Conservation (phyloP, 2,329 filamentous ascomycete genomes). For the Pseudocercospora fijiensis region DNA sequence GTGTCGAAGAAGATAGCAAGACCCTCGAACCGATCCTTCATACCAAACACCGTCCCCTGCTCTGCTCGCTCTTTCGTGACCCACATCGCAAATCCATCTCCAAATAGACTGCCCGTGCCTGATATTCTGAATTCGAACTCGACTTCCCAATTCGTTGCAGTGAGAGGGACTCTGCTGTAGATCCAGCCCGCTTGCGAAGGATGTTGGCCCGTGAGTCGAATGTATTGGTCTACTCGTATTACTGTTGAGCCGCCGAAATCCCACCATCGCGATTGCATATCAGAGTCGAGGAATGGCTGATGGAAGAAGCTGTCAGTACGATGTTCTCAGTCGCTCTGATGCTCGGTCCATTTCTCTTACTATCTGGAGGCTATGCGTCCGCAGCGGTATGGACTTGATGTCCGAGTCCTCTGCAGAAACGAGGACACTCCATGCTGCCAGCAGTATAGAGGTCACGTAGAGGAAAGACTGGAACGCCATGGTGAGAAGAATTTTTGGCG, state of each 20-base stretch:
- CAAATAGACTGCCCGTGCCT: constrained; percentile 84
- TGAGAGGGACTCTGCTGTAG: constrained; percentile 89
- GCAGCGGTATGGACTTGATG: constrained; percentile 38
- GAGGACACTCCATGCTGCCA: constrained; percentile 36
- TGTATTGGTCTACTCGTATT: constrained; percentile 73
- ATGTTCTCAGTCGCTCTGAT: neutral
- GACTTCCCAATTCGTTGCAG: constrained; percentile 98
- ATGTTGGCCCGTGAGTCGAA: constrained; percentile 86
- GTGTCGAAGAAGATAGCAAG: constrained; percentile 96
- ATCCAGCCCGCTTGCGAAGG: constrained; percentile 90
- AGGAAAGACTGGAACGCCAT: constrained; percentile 26
- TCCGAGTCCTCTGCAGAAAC: constrained; percentile 34
- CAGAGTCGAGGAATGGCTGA: constrained; percentile 95
- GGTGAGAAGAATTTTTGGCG: constrained; percentile 8
- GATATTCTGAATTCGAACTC: constrained; percentile 94
- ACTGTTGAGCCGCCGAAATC: constrained; percentile 97
- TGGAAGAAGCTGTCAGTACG: constrained; percentile 41
- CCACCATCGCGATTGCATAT: constrained; percentile 98
- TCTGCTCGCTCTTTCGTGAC: constrained; percentile 87
- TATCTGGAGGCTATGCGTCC: constrained; percentile 38
- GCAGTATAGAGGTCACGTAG: constrained; percentile 32
- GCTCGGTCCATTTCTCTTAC: constrained; percentile 22
- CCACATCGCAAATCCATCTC: constrained; percentile 98
- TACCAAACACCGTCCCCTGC: constrained; percentile 82
- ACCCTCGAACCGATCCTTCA: constrained; percentile 84